phyloP scores from a whole-genome alignment of 202 grass and related monocot genomes.

The Bolboschoenoplectus hybrid region DNA sequence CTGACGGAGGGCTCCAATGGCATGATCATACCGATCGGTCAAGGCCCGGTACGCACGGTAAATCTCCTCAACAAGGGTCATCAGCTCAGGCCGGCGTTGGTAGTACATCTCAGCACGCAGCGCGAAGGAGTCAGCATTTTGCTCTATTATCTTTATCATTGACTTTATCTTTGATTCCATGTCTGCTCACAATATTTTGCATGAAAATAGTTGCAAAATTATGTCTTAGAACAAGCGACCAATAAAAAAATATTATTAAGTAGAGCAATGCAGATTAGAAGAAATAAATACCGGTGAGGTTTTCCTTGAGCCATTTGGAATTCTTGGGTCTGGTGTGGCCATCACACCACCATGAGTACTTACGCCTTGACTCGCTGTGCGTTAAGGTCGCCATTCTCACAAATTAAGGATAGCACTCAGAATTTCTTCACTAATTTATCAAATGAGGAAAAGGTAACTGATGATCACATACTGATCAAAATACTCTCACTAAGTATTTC shows the following conservation, averaged over 20 bases:
- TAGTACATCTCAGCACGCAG: conserved; percentile 98
- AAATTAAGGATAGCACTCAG: too few species aligned
- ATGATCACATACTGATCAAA: background rate
- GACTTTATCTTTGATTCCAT: conserved; percentile 88
- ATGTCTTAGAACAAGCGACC: conserved; percentile 31
- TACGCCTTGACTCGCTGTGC: conserved; percentile 59
- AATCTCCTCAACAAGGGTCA: conserved; percentile 89
- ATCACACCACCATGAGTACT: conserved; percentile 99
- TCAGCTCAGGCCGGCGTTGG: conserved; percentile 80
- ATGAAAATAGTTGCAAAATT: too few species aligned
- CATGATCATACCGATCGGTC: conserved; percentile 94
- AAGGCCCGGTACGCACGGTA: conserved; percentile 92
- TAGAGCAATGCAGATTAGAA: background rate
- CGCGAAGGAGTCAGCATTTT: conserved; percentile 95
- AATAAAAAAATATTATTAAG: conserved; percentile 1
- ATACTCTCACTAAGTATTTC: conserved; percentile 34
- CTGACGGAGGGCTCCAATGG: conserved; percentile 78
- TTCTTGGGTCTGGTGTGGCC: conserved; percentile 87
- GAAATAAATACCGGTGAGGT: conserved; percentile 64
- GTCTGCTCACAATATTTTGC: conserved; percentile 55
- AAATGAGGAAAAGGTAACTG: background rate
- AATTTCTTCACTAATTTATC: too few species aligned
- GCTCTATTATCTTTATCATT: conserved; percentile 98
- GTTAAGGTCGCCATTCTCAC: conserved; percentile 54
- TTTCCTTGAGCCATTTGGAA: conserved; percentile 96